These are phyloP conservation scores for Cyclaneusma minus DNA, from an alignment of 2,329 filamentous ascomycete genomes.

Conservation along the genomic window DNA sequence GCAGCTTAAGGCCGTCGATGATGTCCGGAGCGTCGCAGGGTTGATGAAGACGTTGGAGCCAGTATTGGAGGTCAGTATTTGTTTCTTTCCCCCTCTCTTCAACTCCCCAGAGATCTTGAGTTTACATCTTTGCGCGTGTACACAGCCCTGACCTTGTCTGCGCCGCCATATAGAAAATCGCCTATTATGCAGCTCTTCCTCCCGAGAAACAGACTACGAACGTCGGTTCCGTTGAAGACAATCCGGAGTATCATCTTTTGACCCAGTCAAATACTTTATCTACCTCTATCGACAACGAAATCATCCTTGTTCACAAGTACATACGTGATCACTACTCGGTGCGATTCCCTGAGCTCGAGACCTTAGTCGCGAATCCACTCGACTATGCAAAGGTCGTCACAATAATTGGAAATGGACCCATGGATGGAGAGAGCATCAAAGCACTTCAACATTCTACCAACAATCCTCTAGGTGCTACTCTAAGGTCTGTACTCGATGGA, in stretches of 20 bases:
- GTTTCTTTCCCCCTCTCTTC: constrained; percentile 11
- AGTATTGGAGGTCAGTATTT: constrained; percentile 59
- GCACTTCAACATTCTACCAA: constrained; percentile 59
- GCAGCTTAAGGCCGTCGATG: constrained; percentile 56
- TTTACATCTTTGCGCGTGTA: constrained; percentile 48
- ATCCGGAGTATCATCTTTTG: constrained; percentile 78
- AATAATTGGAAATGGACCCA: constrained; percentile 81
- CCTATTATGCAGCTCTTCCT: constrained; percentile 56
- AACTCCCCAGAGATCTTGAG: constrained; percentile 21
- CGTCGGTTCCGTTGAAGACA: constrained; percentile 77
- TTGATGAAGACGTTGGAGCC: constrained; percentile 73
- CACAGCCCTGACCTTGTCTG: constrained; percentile 51
- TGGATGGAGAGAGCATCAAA: constrained; percentile 71
- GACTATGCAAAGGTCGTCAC: constrained; percentile 93
- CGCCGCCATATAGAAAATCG: constrained; percentile 57
- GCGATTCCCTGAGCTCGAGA: constrained; percentile 85
- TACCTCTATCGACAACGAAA: constrained; percentile 84
- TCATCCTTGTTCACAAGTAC: constrained; percentile 88
- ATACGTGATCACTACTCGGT: constrained; percentile 91
- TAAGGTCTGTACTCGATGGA: constrained; percentile 72
- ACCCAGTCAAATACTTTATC: constrained; percentile 82
- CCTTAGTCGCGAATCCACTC: constrained; percentile 75
- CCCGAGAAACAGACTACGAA: constrained; percentile 46
- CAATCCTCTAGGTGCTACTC: constrained; percentile 59
- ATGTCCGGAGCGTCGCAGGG: constrained; percentile 64